Evolutionary conservation across 2,329 filamentous ascomycete genomes (phyloP), one percentile per base, ranked within the genome.

Genomic region (Exutisphaerella laricina): DNA sequence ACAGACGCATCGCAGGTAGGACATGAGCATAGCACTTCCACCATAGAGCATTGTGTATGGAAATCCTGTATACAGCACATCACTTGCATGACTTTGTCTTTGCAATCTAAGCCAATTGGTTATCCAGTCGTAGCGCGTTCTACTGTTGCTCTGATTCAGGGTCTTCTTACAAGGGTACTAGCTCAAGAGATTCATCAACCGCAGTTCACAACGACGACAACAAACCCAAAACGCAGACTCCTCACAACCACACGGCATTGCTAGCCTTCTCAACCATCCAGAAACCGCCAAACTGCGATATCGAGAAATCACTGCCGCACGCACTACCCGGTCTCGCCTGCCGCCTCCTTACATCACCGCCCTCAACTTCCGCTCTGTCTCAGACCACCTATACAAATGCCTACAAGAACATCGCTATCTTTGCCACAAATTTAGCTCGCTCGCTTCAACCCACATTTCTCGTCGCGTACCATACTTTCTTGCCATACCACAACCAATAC

Each of bases 81-180:
- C 14, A 20, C 7, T 3, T 4, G 20, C 14, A 4, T 33, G 16
- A 18, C 13, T 8, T 18, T 18, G 9, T 9, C 10, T 18, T 4
- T 4, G 29, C 23, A 38, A 6, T 17, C 18, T 12, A 4, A 28
- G 23, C 35, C 20, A 38, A 29, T 28, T 23, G 35, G 20, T 33
- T n/a, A n/a, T n/a, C n/a, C n/a, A n/a, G 14, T 33, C 13, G 30
- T 18, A 8, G 14, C 20, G 13, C 13, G 20, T n/a, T n/a, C n/a
- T n/a, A n/a, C n/a, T n/a, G n/a, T 33, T 33, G 30, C 17, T 18
- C 30, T 20, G 14, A 33, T 18, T 33, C 30, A 33, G 30, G 30
- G 30, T 33, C 30, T 31, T 31, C n/a, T 28, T 28, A 21, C 20
- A 38, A 17, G 4, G 22, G 25, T 21, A 21, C 20, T 5, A 5